Evolutionary conservation across 208 protist species (phyloP), one percentile per base, ranked within the genome.

Genomic region (Kentomonas sorsogonicus): DNA sequence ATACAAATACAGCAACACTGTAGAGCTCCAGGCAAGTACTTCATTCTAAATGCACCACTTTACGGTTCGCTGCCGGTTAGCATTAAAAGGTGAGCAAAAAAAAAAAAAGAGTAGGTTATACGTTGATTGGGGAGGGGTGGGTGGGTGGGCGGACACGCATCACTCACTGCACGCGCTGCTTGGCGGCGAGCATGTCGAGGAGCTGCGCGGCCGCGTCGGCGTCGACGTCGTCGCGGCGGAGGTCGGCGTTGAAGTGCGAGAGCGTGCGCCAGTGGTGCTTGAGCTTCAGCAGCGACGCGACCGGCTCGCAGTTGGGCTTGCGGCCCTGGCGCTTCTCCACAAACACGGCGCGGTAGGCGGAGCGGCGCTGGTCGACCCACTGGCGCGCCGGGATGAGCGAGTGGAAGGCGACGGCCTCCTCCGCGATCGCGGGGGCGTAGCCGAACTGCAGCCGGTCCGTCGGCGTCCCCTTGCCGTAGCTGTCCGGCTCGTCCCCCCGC

Each of bases 371-470:
- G 0, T 41, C 66, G 18, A 87, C 20, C 84, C 87, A 94, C 22
- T 47, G 60, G 1, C 41, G 47, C 11, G 72, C 52, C 31, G 75
- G 31, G 59, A 81, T 77, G 29, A 57, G 62, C 6, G 55, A 16
- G 56, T 94, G 87, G 71, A 83, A 94, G 20, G 75, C 83, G 5
- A 90, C 67, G 3, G 87, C 87, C 74, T 94, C 87, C 20, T 77
- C 87, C 2, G 69, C 44, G 29, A 77, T 65, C 6, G 83, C 47
- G 11, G 87, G 87, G 10, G 78, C 64, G 63, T 94, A 94, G 50
- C 87, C 87, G 44, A 94, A 94, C 68, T 94, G 87, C 33, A 94
- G 68, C 6, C 87, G 72, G 58, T 94, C 87, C 27, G 87, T 90
- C 7, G 87, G 75, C 10, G 56, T 60, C 25, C 83, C 83, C 41